phyloP scores from a whole-genome alignment of 768 basidiomycete genomes.

The Pleurotus eryngii region DNA sequence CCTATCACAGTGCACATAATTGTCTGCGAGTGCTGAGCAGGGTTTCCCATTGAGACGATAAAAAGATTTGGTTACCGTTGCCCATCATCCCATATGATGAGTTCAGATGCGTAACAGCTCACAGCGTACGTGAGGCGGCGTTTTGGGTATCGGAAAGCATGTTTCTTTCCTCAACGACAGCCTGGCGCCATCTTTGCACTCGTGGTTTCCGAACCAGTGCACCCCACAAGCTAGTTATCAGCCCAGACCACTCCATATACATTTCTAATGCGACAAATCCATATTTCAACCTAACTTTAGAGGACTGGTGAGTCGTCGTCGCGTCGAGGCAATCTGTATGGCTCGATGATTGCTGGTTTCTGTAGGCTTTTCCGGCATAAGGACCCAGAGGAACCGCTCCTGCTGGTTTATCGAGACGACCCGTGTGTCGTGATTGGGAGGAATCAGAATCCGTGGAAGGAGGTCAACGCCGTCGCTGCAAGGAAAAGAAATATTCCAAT shows the following conservation, averaged over 20 bases:
- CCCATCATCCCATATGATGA: neutral
- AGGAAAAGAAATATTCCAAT: conserved; percentile 58
- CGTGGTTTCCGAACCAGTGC: neutral
- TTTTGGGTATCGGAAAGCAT: neutral
- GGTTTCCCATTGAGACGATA: too few relatives aligned
- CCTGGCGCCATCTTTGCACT: neutral
- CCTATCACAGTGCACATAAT: too few relatives aligned
- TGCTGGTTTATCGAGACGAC: conserved; percentile 83
- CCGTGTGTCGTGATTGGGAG: conserved; percentile 93
- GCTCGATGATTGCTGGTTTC: neutral
- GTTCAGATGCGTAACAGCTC: neutral
- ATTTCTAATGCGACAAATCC: conserved; percentile 78
- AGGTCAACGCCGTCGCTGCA: conserved; percentile 74
- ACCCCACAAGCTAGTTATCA: conserved; percentile 12
- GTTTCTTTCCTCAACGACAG: neutral
- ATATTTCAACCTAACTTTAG: conserved; percentile 85
- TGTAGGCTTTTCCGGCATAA: conserved; percentile 68
- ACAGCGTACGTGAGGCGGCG: neutral
- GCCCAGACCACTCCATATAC: conserved; percentile 52
- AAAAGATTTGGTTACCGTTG: neutral
- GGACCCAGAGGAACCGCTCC: conserved; percentile 58
- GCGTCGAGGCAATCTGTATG: neutral
- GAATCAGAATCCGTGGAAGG: conserved; percentile 99
- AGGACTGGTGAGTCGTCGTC: conserved; percentile 70
- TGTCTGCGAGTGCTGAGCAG: too few relatives aligned